Conservation (phyloP, 768 basidiomycete species). For the Suillus variegatus region DNA sequence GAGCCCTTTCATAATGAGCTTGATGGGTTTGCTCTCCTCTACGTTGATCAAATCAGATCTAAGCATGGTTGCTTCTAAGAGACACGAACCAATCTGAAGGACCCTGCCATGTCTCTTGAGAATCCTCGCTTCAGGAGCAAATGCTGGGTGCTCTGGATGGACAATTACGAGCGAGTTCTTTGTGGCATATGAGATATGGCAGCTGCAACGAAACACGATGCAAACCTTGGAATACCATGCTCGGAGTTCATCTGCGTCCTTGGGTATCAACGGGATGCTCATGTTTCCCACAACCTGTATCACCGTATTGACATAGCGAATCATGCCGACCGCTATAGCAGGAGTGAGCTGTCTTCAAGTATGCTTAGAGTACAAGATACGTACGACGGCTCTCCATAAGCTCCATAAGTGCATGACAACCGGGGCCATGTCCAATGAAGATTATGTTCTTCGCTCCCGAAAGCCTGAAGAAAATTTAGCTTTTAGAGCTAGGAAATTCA, state of each 20-base stretch:
- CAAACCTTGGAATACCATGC: conserved; percentile 75
- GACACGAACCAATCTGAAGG: conserved; percentile 57
- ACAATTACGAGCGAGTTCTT: conserved; percentile 76
- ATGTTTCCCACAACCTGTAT: conserved; percentile 78
- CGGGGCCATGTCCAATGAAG: conserved; percentile 86
- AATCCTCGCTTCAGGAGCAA: conserved; percentile 38
- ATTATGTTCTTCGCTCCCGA: conserved; percentile 73
- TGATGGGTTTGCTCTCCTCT: conserved; percentile 77
- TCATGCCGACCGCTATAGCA: conserved; percentile 48
- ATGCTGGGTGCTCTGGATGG: conserved; percentile 60
- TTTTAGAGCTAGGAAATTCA: not conserved
- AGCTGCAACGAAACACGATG: not conserved
- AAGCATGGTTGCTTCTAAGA: not conserved
- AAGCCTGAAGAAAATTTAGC: conserved; percentile 47
- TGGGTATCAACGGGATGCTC: conserved; percentile 54
- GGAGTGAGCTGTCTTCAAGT: not conserved
- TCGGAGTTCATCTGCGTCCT: conserved; percentile 55
- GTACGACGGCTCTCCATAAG: conserved; percentile 72
- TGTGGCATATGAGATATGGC: conserved; percentile 10
- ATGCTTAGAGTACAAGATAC: conserved; percentile 16
- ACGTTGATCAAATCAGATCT: not conserved
- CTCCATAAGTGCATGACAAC: conserved; percentile 74
- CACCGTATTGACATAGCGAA: conserved; percentile 66
- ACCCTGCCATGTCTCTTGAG: conserved; percentile 68
- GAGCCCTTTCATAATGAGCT: conserved; percentile 67